phyloP scores from a whole-genome alignment of 345 rosid genomes.

The Acer negundo region DNA sequence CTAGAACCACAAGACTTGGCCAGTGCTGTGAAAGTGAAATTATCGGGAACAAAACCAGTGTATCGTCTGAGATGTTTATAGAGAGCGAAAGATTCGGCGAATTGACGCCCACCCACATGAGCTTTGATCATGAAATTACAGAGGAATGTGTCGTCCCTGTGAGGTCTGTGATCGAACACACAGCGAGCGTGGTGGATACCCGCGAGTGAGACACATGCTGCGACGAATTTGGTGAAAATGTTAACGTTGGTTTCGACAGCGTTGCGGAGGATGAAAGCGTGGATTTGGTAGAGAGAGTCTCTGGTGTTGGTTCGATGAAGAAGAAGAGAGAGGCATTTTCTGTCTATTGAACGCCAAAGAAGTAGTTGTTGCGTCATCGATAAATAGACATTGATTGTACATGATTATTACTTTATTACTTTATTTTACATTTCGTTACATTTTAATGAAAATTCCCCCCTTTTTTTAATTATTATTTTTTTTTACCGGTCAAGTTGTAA shows the following conservation, averaged over 20 bases:
- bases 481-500: no score
- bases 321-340: constrained; percentile 57
- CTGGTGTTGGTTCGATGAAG: constrained; percentile 35
- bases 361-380: constrained; percentile 18
- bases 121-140: constrained; percentile 74
- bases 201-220: constrained; percentile 34
- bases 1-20: constrained; percentile 49
- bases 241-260: constrained; percentile 56
- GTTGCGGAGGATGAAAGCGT: constrained; percentile 64
- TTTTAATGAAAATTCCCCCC: not conserved
- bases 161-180: constrained; percentile 55
- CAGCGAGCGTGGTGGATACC: constrained; percentile 52
- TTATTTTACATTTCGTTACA: not conserved
- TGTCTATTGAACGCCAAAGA: constrained; percentile 54
- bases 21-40: constrained; percentile 58
- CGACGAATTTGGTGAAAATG: constrained; percentile 60
- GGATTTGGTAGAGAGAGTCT: constrained; percentile 51
- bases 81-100: constrained; percentile 44
- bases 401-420: not conserved
- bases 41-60: constrained; percentile 55
- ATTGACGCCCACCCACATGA: constrained; percentile 42
- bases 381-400: not conserved
- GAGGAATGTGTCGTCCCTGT: constrained; percentile 54
- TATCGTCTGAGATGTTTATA: constrained; percentile 49
- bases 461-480: no score